A percentile compares a stretch with the other conserved stretches of the same genome.
phyloP scores from a whole-genome alignment of 1,284 basidiomycete species.

The Cryptococcus amylolentus region DNA sequence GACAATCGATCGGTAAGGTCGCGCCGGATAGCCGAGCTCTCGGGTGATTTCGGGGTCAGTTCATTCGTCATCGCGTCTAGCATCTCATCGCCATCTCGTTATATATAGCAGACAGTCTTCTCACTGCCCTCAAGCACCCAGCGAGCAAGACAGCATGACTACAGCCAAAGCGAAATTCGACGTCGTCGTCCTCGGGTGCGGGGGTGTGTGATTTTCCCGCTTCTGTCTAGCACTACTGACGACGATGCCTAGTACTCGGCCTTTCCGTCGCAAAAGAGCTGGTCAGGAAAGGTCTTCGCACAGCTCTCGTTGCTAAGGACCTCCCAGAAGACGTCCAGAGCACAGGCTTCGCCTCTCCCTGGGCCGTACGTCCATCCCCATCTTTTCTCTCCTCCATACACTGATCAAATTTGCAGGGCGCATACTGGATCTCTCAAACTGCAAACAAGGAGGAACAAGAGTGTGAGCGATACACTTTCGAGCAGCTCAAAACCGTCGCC shows the following conservation, averaged over 20 bases:
- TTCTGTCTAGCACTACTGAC: too few relatives aligned
- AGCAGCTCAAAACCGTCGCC: slow-evolving; percentile 55
- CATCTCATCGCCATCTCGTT: too few relatives aligned
- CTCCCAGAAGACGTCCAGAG: slow-evolving; percentile 61
- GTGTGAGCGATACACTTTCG: slow-evolving; percentile 37
- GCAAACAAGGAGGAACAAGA: slow-evolving; percentile 51
- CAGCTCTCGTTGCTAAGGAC: slow-evolving; percentile 64
- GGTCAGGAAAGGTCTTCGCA: slow-evolving; percentile 51
- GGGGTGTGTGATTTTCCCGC: too few relatives aligned
- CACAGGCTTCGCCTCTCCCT: slow-evolving; percentile 64
- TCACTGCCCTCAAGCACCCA: background rate
- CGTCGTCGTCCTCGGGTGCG: slow-evolving; percentile 42
- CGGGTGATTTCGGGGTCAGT: too few relatives aligned
- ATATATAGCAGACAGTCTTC: too few relatives aligned
- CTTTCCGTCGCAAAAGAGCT: slow-evolving; percentile 51
- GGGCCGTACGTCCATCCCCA: slow-evolving; percentile 58
- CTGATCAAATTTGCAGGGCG: slow-evolving; percentile 51
- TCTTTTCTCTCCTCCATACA: slow-evolving; percentile 35
- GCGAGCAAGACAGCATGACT: too few relatives aligned
- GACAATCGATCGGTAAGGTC: too few relatives aligned
- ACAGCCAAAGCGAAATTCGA: slow-evolving; percentile 24
- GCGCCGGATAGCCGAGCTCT: too few relatives aligned
- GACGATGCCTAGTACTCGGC: slow-evolving; percentile 49
- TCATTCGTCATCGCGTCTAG: too few relatives aligned
- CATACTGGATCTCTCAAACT: slow-evolving; percentile 63